phyloP scores from a whole-genome alignment of 176 grass and related monocot genomes.

The Poa annua region DNA sequence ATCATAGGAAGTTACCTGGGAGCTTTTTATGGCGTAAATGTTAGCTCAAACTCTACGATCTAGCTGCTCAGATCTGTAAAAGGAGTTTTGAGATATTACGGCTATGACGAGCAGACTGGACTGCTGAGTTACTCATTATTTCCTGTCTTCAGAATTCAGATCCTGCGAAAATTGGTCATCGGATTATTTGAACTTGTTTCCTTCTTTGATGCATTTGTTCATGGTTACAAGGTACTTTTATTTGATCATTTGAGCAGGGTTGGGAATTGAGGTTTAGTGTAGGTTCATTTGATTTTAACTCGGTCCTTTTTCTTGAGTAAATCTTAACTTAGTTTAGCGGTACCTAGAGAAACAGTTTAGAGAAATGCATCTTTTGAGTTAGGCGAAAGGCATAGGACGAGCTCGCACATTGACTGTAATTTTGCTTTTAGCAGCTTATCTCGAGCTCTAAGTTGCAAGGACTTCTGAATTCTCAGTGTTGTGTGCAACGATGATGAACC shows the following conservation, averaged over 20 bases:
- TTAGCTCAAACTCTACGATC: background rate
- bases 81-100: background rate
- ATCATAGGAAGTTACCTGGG: background rate
- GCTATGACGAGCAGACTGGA: background rate
- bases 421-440: background rate
- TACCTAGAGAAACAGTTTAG: background rate
- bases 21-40: background rate
- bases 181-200: background rate
- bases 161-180: background rate
- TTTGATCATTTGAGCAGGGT: background rate
- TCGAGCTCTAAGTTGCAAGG: background rate
- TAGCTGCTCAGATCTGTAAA: constrained; percentile 35
- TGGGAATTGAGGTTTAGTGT: background rate
- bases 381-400: background rate
- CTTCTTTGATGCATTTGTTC: background rate
- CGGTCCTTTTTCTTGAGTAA: background rate
- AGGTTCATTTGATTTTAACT: background rate
- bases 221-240: background rate
- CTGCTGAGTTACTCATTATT: background rate
- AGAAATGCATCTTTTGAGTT: background rate
- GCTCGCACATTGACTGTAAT: background rate
- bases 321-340: background rate
- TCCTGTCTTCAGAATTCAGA: background rate
- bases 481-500: background rate
- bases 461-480: constrained; percentile 20